A percentile compares a stretch with the other conserved stretches of the same genome.
These are phyloP conservation scores for Colletotrichum liriopes DNA, from an alignment of 2,329 filamentous ascomycete species.

Conservation along the genomic window DNA sequence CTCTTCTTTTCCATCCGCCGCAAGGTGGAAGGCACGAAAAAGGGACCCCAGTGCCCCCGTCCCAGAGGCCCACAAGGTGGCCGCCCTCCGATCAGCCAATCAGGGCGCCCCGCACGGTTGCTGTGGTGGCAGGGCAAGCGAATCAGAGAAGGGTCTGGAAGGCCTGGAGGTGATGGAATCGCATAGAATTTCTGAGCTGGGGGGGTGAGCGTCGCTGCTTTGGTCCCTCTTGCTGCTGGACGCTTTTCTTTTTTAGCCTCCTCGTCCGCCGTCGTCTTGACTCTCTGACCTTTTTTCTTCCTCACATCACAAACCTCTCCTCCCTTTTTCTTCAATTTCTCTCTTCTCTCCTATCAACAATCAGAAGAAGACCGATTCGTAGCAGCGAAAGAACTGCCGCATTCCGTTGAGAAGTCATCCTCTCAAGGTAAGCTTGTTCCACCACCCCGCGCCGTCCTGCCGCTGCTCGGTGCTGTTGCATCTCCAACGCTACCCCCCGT, in stretches of 20 bases:
- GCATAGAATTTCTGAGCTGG: constrained; percentile 60
- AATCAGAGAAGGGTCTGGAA: constrained; percentile 46
- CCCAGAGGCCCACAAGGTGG: constrained; percentile 22
- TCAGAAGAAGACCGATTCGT: constrained; percentile 44
- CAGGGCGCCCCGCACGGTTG: constrained; percentile 42
- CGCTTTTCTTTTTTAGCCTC: constrained; percentile 57
- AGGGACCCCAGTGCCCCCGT: constrained; percentile 21
- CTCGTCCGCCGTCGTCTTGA: constrained; percentile 43
- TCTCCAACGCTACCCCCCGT: constrained; percentile 12
- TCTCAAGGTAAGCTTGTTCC: constrained; percentile 42
- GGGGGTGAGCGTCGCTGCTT: constrained; percentile 44
- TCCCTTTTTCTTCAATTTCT: constrained; percentile 15
- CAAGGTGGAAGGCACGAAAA: constrained; percentile 17
- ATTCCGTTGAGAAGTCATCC: constrained; percentile 34
- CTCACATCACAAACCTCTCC: constrained; percentile 34
- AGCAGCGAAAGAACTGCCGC: constrained; percentile 48
- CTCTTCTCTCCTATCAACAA: constrained; percentile 45
- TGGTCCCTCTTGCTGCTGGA: constrained; percentile 26
- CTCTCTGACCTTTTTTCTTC: constrained; percentile 37
- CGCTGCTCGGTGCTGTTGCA: constrained; percentile 14
- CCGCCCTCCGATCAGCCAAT: constrained; percentile 40
- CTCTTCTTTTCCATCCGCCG: constrained; percentile 37
- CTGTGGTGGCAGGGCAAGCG: constrained; percentile 46
- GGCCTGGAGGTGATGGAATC: constrained; percentile 58
- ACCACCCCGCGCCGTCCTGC: constrained; percentile 5